These are phyloP conservation scores for Termitomyces sp. DNA, from an alignment of 768 basidiomycete genomes.

Conservation along the genomic window DNA sequence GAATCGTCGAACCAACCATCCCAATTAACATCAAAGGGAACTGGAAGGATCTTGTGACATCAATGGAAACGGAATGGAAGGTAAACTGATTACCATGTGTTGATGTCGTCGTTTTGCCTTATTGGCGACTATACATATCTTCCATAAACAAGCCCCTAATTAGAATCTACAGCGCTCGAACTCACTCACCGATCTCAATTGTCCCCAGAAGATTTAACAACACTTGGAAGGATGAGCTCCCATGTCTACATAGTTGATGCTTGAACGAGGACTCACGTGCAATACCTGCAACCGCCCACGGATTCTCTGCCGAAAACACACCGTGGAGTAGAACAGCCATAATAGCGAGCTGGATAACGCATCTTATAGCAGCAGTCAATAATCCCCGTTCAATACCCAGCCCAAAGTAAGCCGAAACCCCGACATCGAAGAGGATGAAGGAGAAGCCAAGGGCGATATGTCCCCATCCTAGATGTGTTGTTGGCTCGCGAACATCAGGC, in stretches of 20 bases:
- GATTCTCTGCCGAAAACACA: conserved; percentile 71
- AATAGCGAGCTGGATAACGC: conserved; percentile 70
- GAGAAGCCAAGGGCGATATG: conserved; percentile 72
- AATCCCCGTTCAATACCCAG: conserved; percentile 69
- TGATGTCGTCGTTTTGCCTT: conserved; percentile 69
- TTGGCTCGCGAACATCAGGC: conserved; percentile 5
- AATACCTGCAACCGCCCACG: conserved; percentile 71
- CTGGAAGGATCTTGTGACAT: conserved; percentile 25
- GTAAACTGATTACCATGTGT: conserved; percentile 53
- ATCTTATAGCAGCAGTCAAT: conserved; percentile 64
- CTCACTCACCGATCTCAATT: conserved; percentile 61
- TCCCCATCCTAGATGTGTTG: conserved; percentile 46
- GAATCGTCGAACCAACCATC: conserved; percentile 73
- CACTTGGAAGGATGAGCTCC: conserved; percentile 27
- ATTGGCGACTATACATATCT: conserved; percentile 55
- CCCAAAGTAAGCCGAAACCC: conserved; percentile 56
- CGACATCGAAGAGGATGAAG: conserved; percentile 70
- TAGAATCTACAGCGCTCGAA: conserved; percentile 3
- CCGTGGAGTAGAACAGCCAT: conserved; percentile 65
- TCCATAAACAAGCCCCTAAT: background rate
- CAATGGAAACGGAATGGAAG: background rate
- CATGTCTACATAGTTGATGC: background rate
- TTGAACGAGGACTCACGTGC: conserved; percentile 46
- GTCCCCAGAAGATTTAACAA: conserved; percentile 75
- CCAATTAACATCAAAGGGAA: conserved; percentile 61